These are phyloP conservation scores for Camelina neglecta DNA, from an alignment of 345 rosid genomes.

Conservation along the genomic window DNA sequence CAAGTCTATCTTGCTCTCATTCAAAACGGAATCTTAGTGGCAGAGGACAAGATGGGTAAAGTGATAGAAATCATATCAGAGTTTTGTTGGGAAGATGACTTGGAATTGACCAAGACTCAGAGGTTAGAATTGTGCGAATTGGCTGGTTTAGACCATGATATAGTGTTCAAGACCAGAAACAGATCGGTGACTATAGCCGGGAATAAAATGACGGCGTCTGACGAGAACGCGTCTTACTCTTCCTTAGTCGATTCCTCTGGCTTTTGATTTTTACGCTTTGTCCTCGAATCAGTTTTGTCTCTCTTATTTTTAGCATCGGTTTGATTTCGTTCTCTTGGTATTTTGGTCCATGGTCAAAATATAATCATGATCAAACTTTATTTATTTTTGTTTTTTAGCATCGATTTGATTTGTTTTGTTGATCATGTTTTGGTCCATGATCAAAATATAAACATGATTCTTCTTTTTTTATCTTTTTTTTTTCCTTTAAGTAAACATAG, in stretches of 20 bases:
- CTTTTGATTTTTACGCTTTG: conserved; percentile 49
- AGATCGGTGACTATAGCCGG: conserved; percentile 29
- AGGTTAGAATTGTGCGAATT: conserved; percentile 61
- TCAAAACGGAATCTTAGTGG: conserved; percentile 63
- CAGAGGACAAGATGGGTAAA: conserved; percentile 63
- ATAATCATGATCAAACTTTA: no score
- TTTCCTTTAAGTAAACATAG: no score
- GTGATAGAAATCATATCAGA: conserved; percentile 66
- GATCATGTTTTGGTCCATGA: no score
- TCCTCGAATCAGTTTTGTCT: background rate
- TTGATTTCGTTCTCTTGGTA: background rate
- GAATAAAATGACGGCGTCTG: conserved; percentile 45
- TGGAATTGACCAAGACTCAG: conserved; percentile 55
- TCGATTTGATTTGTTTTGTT: no score
- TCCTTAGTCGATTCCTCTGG: conserved; percentile 85
- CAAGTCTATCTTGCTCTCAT: conserved; percentile 76
- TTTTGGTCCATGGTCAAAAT: background rate
- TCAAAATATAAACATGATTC: no score
- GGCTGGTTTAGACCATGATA: conserved; percentile 59
- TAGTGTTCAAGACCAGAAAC: conserved; percentile 37
- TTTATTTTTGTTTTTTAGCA: no score
- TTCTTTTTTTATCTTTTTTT: no score
- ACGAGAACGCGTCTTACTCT: conserved; percentile 90
- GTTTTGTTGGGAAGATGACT: conserved; percentile 82
- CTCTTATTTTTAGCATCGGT: background rate